Evolutionary conservation across 2,329 filamentous ascomycete genomes (phyloP).

Genomic region (Microsporum audouinii): DNA sequence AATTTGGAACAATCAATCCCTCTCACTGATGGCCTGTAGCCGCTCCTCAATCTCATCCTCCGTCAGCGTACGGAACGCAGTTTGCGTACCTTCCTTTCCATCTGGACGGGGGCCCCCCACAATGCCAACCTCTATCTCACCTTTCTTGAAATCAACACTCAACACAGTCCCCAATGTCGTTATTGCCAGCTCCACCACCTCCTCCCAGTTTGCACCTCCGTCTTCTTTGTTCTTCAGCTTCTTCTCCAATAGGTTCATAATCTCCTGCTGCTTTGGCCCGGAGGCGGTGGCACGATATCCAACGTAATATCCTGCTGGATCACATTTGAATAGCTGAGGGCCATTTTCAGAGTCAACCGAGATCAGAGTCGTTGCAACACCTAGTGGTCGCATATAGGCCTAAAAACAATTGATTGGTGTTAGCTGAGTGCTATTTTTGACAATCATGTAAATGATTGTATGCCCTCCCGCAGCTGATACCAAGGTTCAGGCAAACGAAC

Average conservation of each 20-base stretch:
- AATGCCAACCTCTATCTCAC: slow-evolving; percentile 94
- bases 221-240: slow-evolving; percentile 98
- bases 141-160: slow-evolving; percentile 99
- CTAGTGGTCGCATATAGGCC: slow-evolving; percentile 97
- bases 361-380: slow-evolving; percentile 89
- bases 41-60: slow-evolving; percentile 98
- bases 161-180: slow-evolving; percentile 89
- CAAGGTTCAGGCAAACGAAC: slow-evolving; percentile 42
- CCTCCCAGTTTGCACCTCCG: slow-evolving; percentile 87
- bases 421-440: neutral
- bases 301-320: slow-evolving; percentile 94
- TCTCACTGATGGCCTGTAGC: slow-evolving; percentile 95
- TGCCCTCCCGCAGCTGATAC: neutral
- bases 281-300: slow-evolving; percentile 98
- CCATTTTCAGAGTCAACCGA: slow-evolving; percentile 86
- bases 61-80: slow-evolving; percentile 74
- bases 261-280: slow-evolving; percentile 96
- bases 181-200: slow-evolving; percentile 94
- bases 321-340: slow-evolving; percentile 95
- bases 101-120: slow-evolving; percentile 77
- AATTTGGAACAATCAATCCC: slow-evolving; percentile 55
- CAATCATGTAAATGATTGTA: neutral
- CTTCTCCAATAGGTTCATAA: slow-evolving; percentile 96
- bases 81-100: slow-evolving; percentile 69
- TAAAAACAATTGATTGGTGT: slow-evolving; percentile 23